These are phyloP conservation scores for Diplocarpon rosae DNA, from an alignment of 2,329 filamentous ascomycete species.

Conservation along the genomic window DNA sequence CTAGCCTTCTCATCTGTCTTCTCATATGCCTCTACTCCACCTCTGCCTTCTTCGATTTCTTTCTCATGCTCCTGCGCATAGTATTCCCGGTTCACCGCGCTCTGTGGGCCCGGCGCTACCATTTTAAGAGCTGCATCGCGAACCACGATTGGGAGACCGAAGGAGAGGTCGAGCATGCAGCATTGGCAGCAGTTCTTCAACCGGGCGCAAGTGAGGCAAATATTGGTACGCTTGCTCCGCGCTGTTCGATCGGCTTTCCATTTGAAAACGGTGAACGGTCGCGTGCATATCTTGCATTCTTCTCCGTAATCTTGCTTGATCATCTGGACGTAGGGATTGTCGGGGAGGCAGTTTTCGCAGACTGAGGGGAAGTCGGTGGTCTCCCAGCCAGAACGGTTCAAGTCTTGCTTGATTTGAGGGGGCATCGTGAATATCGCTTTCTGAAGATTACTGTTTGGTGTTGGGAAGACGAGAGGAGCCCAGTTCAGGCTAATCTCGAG, in stretches of 20 bases:
- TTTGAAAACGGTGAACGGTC: slow-evolving; percentile 89
- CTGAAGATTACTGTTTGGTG: neutral
- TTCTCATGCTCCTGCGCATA: slow-evolving; percentile 96
- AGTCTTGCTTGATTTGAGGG: slow-evolving; percentile 89
- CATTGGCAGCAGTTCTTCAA: slow-evolving; percentile 98
- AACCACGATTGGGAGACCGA: slow-evolving; percentile 88
- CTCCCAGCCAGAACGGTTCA: slow-evolving; percentile 94
- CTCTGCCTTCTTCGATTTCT: slow-evolving; percentile 84
- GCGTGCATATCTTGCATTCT: slow-evolving; percentile 62
- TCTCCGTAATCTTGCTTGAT: slow-evolving; percentile 93
- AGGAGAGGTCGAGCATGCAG: slow-evolving; percentile 96
- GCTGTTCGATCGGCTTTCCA: slow-evolving; percentile 91
- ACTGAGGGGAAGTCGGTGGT: slow-evolving; percentile 82
- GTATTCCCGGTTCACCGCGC: slow-evolving; percentile 90
- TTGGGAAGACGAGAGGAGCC: neutral
- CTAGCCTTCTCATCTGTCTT: slow-evolving; percentile 96
- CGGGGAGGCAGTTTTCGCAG: slow-evolving; percentile 84
- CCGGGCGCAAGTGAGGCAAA: slow-evolving; percentile 91
- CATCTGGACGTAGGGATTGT: slow-evolving; percentile 98
- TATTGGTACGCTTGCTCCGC: slow-evolving; percentile 85
- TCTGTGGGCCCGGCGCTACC: slow-evolving; percentile 86
- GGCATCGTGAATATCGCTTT: slow-evolving; percentile 45
- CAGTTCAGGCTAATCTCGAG: neutral
- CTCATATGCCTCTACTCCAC: slow-evolving; percentile 79
- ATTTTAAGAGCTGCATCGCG: slow-evolving; percentile 96